Evolutionary conservation across 1,284 basidiomycete genomes (phyloP).

Genomic region (Tausonia pullulans): DNA sequence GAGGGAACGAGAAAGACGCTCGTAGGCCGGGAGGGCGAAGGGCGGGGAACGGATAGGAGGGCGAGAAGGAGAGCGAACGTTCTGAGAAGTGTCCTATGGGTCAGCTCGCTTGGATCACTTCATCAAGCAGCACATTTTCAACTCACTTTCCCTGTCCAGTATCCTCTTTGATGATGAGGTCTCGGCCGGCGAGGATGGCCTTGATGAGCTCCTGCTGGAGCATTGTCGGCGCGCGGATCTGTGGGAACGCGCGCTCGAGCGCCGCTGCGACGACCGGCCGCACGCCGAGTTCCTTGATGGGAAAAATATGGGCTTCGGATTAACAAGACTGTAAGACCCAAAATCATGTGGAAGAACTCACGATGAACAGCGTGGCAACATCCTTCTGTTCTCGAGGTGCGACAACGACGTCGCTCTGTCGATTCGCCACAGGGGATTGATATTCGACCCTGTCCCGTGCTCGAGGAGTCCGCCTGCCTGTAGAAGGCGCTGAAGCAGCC

Average conservation of each 20-base stretch:
- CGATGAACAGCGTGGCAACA: too few species aligned
- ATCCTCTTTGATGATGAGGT: background rate
- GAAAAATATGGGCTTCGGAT: too few species aligned
- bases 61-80: conserved; percentile 6
- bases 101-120: background rate
- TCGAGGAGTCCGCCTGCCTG: too few species aligned
- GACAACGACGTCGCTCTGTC: too few species aligned
- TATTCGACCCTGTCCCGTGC: too few species aligned
- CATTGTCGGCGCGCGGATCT: background rate
- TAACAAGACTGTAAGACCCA: too few species aligned
- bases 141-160: conserved; percentile 10
- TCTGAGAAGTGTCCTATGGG: background rate
- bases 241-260: background rate
- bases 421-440: too few species aligned
- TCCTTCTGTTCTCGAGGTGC: too few species aligned
- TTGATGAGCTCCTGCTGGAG: conserved; percentile 2
- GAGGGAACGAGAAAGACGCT: conserved; percentile 12
- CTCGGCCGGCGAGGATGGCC: background rate
- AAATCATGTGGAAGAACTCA: too few species aligned
- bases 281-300: background rate
- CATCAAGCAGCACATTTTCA: background rate
- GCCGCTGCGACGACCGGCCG: background rate
- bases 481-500: too few species aligned
- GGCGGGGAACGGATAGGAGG: conserved; percentile 3
- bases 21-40: conserved; percentile 2